Evolutionary conservation across 495 filamentous ascomycete species (phyloP).

Genomic region (Cercophora sp.): DNA sequence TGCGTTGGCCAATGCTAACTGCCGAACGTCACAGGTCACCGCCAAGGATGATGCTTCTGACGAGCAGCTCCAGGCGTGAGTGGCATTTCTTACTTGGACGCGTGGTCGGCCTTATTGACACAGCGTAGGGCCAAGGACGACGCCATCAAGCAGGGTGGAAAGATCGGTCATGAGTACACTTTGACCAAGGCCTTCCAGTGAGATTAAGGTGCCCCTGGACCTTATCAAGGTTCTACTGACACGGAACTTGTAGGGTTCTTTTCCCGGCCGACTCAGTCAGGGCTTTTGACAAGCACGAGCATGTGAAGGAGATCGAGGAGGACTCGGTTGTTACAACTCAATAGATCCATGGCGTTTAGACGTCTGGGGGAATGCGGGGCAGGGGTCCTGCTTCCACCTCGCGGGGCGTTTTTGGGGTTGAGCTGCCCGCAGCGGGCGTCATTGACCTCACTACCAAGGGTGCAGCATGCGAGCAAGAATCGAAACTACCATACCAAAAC

Average conservation of each 20-base stretch:
- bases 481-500: no score
- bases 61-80: constrained; percentile 62
- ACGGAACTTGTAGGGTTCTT: constrained; percentile 55
- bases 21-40: constrained; percentile 58
- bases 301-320: constrained; percentile 68
- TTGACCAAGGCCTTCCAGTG: constrained; percentile 92
- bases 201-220: constrained; percentile 22
- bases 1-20: constrained; percentile 50
- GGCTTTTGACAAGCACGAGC: constrained; percentile 59
- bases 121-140: constrained; percentile 64
- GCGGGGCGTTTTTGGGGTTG: neutral
- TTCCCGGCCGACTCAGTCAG: constrained; percentile 62
- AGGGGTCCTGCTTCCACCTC: neutral
- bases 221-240: neutral
- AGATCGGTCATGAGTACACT: constrained; percentile 75
- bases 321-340: constrained; percentile 70
- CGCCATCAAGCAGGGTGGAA: constrained; percentile 66
- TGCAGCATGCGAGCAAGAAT: no score
- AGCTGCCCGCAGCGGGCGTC: neutral
- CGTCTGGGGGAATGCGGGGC: constrained; percentile 12
- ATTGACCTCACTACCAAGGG: no score
- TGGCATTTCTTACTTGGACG: no score
- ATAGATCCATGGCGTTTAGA: constrained; percentile 38
- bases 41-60: constrained; percentile 60
- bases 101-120: no score